A percentile compares a stretch with the other conserved stretches of the same genome.
These are phyloP conservation scores for Hypoxylon rickii DNA, from an alignment of 495 filamentous ascomycete species.

Conservation along the genomic window DNA sequence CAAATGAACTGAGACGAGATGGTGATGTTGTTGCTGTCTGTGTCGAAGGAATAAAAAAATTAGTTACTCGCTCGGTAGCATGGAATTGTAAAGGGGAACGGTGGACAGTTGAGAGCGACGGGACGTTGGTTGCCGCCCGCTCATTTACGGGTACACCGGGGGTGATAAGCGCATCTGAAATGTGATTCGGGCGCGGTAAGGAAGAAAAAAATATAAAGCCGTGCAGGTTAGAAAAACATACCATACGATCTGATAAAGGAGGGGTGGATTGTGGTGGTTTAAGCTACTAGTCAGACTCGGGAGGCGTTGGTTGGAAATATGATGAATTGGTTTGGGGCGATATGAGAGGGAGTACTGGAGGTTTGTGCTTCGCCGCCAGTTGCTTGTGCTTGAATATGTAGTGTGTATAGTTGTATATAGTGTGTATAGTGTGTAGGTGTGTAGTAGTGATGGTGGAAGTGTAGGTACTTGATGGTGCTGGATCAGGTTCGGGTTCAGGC, in stretches of 20 bases:
- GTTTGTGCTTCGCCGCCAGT: too few species aligned
- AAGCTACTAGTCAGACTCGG: too few species aligned
- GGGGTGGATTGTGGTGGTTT: constrained; percentile 3
- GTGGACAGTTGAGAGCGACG: constrained; percentile 7
- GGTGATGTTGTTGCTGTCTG: constrained; percentile 2
- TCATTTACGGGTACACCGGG: constrained; percentile 24
- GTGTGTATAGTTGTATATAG: too few species aligned
- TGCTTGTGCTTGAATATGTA: too few species aligned
- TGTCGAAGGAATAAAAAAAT: constrained; percentile 16
- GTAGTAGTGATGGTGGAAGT: too few species aligned
- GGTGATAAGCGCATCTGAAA: constrained; percentile 10
- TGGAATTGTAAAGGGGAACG: constrained; percentile 1
- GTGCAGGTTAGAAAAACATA: constrained; percentile 17
- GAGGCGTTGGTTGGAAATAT: constrained; percentile 28
- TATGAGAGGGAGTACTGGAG: constrained; percentile 10
- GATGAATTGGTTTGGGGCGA: constrained; percentile 1
- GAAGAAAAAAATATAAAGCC: constrained; percentile 10
- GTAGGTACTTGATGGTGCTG: too few species aligned
- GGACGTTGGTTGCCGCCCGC: constrained; percentile 14
- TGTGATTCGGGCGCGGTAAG: constrained; percentile 22
- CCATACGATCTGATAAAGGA: constrained; percentile 25
- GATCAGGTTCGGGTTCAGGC: too few species aligned
- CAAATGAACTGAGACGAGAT: neutral
- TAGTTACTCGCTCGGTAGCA: constrained; percentile 8
- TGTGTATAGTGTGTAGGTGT: too few species aligned